Conservation (phyloP, 192 early-diverging fungal species). For the Coemansia sp. region DNA sequence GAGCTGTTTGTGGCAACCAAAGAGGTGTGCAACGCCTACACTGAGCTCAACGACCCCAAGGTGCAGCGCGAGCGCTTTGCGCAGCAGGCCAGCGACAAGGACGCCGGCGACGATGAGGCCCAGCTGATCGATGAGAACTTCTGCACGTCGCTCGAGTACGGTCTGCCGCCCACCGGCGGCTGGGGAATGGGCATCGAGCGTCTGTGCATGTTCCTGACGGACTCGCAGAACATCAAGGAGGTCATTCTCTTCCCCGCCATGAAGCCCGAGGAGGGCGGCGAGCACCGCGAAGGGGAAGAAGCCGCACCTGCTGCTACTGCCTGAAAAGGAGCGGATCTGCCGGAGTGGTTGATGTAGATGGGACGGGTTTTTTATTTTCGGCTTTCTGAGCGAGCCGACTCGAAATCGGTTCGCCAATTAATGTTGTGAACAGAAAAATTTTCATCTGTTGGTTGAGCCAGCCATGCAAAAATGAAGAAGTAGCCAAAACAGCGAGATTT, state of each 20-base stretch:
- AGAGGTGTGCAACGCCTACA: slow-evolving; percentile 99
- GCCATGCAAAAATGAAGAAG: not conserved
- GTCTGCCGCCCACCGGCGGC: slow-evolving; percentile 93
- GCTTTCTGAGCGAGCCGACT: not conserved
- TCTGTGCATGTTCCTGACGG: slow-evolving; percentile 97
- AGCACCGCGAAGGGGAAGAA: not conserved
- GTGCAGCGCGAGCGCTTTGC: slow-evolving; percentile 98
- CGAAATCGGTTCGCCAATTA: not conserved
- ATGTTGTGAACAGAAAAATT: not conserved
- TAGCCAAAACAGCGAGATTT: not conserved
- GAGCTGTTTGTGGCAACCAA: slow-evolving; percentile 99
- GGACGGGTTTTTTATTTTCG: slow-evolving; percentile 1
- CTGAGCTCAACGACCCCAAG: slow-evolving; percentile 99
- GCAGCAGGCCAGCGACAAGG: slow-evolving; percentile 97
- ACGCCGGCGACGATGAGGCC: slow-evolving; percentile 97
- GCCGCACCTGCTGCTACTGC: not conserved
- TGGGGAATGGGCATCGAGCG: slow-evolving; percentile 97
- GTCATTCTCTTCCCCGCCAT: slow-evolving; percentile 74
- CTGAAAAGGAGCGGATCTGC: not conserved
- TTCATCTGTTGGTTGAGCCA: not conserved
- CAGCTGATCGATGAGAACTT: slow-evolving; percentile 98
- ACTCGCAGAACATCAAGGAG: slow-evolving; percentile 98
- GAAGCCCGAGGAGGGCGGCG: slow-evolving; percentile 61
- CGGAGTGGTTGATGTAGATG: not conserved
- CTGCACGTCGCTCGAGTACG: slow-evolving; percentile 95